Evolutionary conservation across 2,329 filamentous ascomycete genomes (phyloP), one percentile per base, ranked within the genome.

Genomic region (Penicillium sp.): DNA sequence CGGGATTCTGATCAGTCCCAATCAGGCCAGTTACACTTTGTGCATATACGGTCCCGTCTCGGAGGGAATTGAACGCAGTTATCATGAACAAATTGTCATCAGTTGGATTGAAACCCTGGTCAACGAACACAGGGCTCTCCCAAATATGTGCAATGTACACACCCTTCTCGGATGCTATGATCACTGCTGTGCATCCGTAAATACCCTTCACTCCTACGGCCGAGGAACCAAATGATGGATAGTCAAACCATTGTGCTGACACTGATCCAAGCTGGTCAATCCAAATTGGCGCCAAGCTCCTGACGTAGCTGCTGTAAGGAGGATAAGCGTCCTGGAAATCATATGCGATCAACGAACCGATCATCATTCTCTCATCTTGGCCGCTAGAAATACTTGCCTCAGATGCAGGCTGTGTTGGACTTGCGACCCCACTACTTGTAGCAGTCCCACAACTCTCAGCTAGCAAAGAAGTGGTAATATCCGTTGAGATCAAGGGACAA

Each of bases 221-320:
- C 4, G 33, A 53, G 15, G 31, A n/a, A n/a, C 25, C n/a, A 39
- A 15, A 31, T 17, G 31, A 21, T 21, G 42, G 51, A 15, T 31
- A 45, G 25, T 48, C 23, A 48, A 53, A 53, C 42, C 51, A 53
- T 23, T 53, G 51, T 10, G 42, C 51, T 8, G 51, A 53, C 21
- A 36, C 41, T 29, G 6, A 15, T 10, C 42, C 51, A 47, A 23
- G 15, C 7, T 53, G 42, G 7, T 23, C 27, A 23, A 53, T 27
- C 51, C 51, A 53, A 15, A 21, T 9, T 29, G 51, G 42, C 2
- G 31, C 29, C 25, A 53, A 38, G 25, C 23, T 36, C 33, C 23
- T 23, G 23, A 39, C 33, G 25, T 53, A 48, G n/a, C 7, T 39
- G n/a, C 15, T 23, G 15, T 39, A 39, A 17, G 33, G 31, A 23